Percentiles rank a stretch among this genome's conserved stretches.
Evolutionary conservation across 306 rosid genomes (phyloP).

Genomic region (Glycine latifolia): DNA sequence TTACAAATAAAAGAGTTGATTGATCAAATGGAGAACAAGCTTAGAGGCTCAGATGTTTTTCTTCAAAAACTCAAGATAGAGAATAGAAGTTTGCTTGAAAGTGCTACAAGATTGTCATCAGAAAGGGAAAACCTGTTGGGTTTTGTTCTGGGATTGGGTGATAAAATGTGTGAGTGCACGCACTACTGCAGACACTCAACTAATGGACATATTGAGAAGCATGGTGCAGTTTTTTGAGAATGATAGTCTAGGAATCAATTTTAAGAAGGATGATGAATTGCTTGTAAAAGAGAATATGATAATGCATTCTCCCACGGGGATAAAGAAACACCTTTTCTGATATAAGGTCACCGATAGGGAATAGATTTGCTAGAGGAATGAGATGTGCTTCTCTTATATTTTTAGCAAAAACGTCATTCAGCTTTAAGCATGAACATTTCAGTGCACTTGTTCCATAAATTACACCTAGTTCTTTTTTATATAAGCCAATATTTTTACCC

Average conservation of each 20-base stretch:
- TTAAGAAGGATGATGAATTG: slow-evolving; percentile 48
- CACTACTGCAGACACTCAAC: slow-evolving; percentile 55
- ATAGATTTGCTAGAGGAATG: slow-evolving; percentile 8
- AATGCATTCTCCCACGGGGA: slow-evolving; percentile 49
- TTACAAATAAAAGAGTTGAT: slow-evolving; percentile 53
- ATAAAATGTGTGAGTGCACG: slow-evolving; percentile 63
- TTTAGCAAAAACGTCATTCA: slow-evolving; percentile 1
- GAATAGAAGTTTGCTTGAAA: slow-evolving; percentile 65
- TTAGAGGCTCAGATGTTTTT: slow-evolving; percentile 59
- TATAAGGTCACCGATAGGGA: slow-evolving; percentile 55
- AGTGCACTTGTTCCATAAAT: neutral
- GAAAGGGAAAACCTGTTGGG: slow-evolving; percentile 68
- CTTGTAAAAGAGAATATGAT: slow-evolving; percentile 59
- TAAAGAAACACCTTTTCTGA: slow-evolving; percentile 58
- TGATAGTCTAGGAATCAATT: slow-evolving; percentile 43
- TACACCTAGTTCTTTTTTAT: neutral
- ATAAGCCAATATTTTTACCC: neutral
- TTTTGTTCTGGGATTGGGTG: slow-evolving; percentile 54
- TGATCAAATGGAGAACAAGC: slow-evolving; percentile 63
- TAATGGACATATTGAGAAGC: slow-evolving; percentile 58
- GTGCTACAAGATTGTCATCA: slow-evolving; percentile 58
- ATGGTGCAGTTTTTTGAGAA: slow-evolving; percentile 56
- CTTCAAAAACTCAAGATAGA: slow-evolving; percentile 65
- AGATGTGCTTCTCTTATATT: slow-evolving; percentile 1
- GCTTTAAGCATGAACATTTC: slow-evolving; percentile 33